Percentiles rank a stretch among this genome's conserved stretches.
Conservation (phyloP, 2,329 filamentous ascomycete species). For the Arthrobotrys sinensis region DNA sequence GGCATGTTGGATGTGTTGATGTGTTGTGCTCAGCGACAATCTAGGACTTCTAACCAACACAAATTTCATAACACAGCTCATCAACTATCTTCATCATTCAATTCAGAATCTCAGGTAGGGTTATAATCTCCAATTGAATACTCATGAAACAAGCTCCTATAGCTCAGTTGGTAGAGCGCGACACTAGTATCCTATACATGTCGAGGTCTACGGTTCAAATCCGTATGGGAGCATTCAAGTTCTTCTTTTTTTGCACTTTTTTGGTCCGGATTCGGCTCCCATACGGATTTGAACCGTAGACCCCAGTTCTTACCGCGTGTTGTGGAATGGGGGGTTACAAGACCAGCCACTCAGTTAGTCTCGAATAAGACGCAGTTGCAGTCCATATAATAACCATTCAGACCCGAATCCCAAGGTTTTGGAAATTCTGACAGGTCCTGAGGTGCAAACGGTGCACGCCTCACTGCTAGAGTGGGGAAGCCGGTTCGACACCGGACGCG, state of each 20-base stretch:
- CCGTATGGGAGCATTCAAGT: slow-evolving; percentile 44
- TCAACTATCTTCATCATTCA: too few species aligned
- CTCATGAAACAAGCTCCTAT: slow-evolving; percentile 42
- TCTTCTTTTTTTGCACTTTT: slow-evolving; percentile 12
- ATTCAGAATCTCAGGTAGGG: neutral
- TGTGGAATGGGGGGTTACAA: too few species aligned
- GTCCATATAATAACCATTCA: neutral
- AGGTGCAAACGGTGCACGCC: slow-evolving; percentile 51
- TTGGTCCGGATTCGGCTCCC: neutral
- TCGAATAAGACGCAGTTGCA: too few species aligned
- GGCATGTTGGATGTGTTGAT: slow-evolving; percentile 41
- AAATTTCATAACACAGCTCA: too few species aligned
- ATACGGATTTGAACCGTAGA: neutral
- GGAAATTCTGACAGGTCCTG: slow-evolving; percentile 22
- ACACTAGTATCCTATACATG: slow-evolving; percentile 61
- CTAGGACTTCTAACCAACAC: neutral
- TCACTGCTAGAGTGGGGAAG: slow-evolving; percentile 28
- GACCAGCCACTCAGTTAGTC: too few species aligned
- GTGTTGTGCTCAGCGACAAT: neutral
- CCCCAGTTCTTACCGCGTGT: neutral
- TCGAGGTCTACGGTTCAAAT: slow-evolving; percentile 60
- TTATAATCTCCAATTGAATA: slow-evolving; percentile 8
- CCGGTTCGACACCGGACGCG: slow-evolving; percentile 57
- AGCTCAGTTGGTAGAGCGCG: slow-evolving; percentile 60
- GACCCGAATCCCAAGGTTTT: neutral